Base-by-base conservation (phyloP, 2,329 filamentous ascomycete genomes). In the Trichoderma sp. region DNA sequence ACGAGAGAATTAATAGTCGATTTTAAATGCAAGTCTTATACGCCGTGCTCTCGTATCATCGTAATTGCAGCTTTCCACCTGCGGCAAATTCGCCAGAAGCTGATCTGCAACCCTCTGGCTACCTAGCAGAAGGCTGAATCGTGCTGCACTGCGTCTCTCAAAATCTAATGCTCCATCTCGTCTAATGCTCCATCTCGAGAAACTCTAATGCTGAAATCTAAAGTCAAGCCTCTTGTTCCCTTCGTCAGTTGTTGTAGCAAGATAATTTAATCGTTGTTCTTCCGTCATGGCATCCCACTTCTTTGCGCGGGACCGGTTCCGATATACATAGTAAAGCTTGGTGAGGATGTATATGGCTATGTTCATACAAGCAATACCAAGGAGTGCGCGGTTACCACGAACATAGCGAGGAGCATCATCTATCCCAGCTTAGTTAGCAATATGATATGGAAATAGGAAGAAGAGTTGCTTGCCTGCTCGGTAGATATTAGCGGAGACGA, bases 171-270 rank as follows among this genome's bases (percentile, higher is more conserved):
- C 45, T 4, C 7, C 13, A 39, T 52, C 34, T 39, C 27, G 9
- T 52, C 32, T 39, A 52, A 52, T 63, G 37, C 45, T 4, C 7
- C 13, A 39, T 52, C 34, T 39, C 27, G 22, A 29, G 25, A 52
- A 37, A 15, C 12, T 64, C 57, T 78, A 85, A 70, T 84, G 82
- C 12, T 75, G 81, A 69, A 87, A 87, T 19, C 82, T 74, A 72
- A 87, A 87, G 70, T 87, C 84, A 64, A 86, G 74, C 72, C 86
- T 81, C 76, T 86, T 84, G 68, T 81, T 81, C 0, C 85, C 85
- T 72, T 86, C 78, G 68, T 87, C 84, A 4, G 76, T 82, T 0
- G 83, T 85, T 32, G 81, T 84, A 37, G 80, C 71, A 3, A 84
- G 68, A 68, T 87, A 87, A 1, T 81, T 74, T 32, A 80, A 78